phyloP scores from a whole-genome alignment of 2,329 filamentous ascomycete species.

The Microdochium bolleyi region DNA sequence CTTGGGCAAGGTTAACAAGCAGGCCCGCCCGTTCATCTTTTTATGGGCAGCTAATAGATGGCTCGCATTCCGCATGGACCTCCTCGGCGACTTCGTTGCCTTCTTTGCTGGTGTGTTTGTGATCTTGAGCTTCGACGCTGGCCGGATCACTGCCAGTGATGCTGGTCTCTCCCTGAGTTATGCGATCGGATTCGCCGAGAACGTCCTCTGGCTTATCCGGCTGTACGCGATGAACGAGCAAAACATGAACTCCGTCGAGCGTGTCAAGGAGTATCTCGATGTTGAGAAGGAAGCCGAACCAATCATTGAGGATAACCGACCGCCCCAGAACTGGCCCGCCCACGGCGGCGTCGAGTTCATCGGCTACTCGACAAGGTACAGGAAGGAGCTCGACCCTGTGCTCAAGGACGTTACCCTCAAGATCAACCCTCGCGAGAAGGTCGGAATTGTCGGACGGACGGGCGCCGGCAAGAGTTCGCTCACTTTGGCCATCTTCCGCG shows the following conservation, averaged over 20 bases:
- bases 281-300: conserved; percentile 86
- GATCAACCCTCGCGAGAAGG: conserved; percentile 80
- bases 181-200: conserved; percentile 93
- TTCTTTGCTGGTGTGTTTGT: conserved; percentile 94
- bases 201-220: conserved; percentile 91
- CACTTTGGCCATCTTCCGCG: conserved; percentile 86
- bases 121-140: conserved; percentile 59
- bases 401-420: conserved; percentile 78
- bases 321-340: conserved; percentile 74
- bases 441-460: conserved; percentile 91
- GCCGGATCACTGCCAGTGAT: conserved; percentile 78
- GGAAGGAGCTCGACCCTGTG: conserved; percentile 79
- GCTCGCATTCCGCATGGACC: conserved; percentile 87
- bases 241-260: conserved; percentile 98
- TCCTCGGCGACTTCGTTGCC: conserved; percentile 81
- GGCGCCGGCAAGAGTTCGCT: conserved; percentile 96
- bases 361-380: conserved; percentile 82
- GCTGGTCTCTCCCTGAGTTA: conserved; percentile 93
- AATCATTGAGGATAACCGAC: conserved; percentile 70
- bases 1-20: conserved; percentile 76
- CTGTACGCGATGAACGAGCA: conserved; percentile 94
- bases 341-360: conserved; percentile 82
- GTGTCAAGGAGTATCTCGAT: conserved; percentile 93
- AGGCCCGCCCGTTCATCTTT: conserved; percentile 90
- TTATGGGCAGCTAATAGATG: conserved; percentile 96